Evolutionary conservation across 306 rosid genomes (phyloP), one percentile per base, ranked within the genome.

Genomic region (Castanea crenata): DNA sequence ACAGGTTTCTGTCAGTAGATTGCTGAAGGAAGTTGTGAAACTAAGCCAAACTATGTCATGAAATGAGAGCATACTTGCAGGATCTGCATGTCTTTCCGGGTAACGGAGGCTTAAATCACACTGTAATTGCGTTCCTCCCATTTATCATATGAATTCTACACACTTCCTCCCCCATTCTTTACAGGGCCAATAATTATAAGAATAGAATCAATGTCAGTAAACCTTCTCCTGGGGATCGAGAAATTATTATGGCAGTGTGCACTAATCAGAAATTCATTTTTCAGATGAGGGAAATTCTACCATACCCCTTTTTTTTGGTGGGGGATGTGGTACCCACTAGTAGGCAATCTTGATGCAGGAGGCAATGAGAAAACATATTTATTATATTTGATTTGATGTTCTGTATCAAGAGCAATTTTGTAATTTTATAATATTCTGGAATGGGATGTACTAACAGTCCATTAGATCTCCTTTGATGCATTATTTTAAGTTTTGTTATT

Each of bases 11-110:
- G 82, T 90, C 27, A 76, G 83, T 78, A 86, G 84, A 69, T 74
- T 92, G 87, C 86, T 92, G 57, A 84, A 90, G 56, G 93, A 92
- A 84, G 73, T 83, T 75, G 55, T 91, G 86, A 88, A 86, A 77
- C 87, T 88, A 74, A 91, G 95, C 75, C 62, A 76, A 76, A 86
- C 84, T 55, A 46, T 76, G 65, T 73, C 79, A 79, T 65, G 76
- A 83, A 23, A 68, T 65, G 76, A 83, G 32, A 68, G 49, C 55
- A 76, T 57, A 44, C 67, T 51, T 52, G 6, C 46, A 49, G 15
- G 52, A 25, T 55, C 20, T 65, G 11, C 32, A 44, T 41, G n/a
- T 23, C 10, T 13, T 14, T 58, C 69, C 38, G 4, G 83, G 82
- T 80, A 75, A 69, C 41, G 13, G 35, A 57, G 74, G 62, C 72